phyloP scores from a whole-genome alignment of 306 rosid genomes.

The Inga laurina region DNA sequence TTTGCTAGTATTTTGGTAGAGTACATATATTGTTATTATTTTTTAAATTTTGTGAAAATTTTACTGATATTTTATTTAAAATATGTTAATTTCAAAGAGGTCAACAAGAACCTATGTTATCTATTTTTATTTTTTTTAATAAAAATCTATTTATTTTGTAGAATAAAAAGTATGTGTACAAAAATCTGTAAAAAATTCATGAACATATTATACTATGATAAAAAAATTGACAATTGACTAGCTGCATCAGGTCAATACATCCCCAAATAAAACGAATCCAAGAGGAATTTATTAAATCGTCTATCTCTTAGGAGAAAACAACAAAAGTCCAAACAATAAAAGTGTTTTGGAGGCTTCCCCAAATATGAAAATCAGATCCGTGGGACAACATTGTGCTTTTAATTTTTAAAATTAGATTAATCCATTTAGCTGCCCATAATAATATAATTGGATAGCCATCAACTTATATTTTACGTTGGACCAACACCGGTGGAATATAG shows the following conservation, averaged over 20 bases:
- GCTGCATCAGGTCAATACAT: too few species aligned
- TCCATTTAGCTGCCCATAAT: background rate
- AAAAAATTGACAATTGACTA: background rate
- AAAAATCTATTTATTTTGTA: background rate
- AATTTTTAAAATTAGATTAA: background rate
- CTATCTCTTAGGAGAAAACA: background rate
- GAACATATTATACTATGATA: background rate
- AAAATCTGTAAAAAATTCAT: background rate
- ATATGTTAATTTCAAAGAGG: background rate
- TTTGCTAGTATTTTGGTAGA: too few species aligned
- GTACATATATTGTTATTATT: too few species aligned
- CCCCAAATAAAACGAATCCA: background rate
- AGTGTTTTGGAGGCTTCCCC: background rate
- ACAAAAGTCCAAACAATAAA: background rate
- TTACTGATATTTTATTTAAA: too few species aligned
- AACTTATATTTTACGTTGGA: background rate
- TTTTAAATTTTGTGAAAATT: too few species aligned
- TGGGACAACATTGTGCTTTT: background rate
- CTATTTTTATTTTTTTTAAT: too few species aligned
- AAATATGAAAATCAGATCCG: background rate
- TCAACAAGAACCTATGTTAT: too few species aligned
- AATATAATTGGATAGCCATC: slow-evolving; percentile 1
- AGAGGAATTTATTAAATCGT: background rate
- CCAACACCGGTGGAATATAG: background rate
- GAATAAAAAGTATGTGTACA: background rate